These are phyloP conservation scores for Corynascus novoguineensis DNA, from an alignment of 495 filamentous ascomycete species.

Conservation along the genomic window DNA sequence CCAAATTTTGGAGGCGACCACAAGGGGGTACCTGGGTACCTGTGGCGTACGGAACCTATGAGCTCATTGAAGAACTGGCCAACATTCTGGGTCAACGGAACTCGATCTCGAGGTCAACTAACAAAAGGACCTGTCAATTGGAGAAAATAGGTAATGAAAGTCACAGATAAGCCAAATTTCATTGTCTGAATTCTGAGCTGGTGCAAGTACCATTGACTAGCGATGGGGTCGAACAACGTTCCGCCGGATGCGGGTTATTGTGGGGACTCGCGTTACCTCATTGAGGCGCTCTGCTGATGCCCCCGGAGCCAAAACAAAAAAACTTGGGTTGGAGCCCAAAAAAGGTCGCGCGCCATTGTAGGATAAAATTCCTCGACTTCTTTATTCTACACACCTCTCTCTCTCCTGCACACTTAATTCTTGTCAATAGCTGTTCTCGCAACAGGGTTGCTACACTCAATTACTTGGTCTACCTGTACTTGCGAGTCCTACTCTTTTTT, in stretches of 20 bases:
- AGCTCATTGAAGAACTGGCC: slow-evolving; percentile 3
- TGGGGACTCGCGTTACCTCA: slow-evolving; percentile 12
- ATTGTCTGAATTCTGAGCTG: background rate
- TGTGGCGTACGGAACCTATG: slow-evolving; percentile 5
- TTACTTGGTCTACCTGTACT: background rate
- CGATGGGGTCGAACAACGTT: background rate
- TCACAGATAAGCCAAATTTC: background rate
- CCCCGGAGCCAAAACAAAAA: slow-evolving; percentile 11
- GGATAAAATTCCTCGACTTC: slow-evolving; percentile 18
- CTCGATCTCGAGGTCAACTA: background rate
- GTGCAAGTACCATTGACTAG: background rate
- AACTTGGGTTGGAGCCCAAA: slow-evolving; percentile 12
- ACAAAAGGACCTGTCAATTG: background rate
- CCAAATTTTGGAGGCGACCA: background rate
- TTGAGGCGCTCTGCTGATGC: slow-evolving; percentile 6
- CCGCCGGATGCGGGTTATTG: slow-evolving; percentile 21
- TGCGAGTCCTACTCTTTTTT: background rate
- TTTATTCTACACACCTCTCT: slow-evolving; percentile 10
- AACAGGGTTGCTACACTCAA: no score
- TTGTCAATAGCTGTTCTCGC: no score
- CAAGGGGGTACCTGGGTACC: slow-evolving; percentile 11
- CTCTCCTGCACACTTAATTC: slow-evolving; percentile 9
- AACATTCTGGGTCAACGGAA: background rate
- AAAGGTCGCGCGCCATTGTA: slow-evolving; percentile 9
- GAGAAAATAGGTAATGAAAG: background rate